phyloP scores from a whole-genome alignment of 2,329 filamentous ascomycete species.

The Colletotrichum sp. region DNA sequence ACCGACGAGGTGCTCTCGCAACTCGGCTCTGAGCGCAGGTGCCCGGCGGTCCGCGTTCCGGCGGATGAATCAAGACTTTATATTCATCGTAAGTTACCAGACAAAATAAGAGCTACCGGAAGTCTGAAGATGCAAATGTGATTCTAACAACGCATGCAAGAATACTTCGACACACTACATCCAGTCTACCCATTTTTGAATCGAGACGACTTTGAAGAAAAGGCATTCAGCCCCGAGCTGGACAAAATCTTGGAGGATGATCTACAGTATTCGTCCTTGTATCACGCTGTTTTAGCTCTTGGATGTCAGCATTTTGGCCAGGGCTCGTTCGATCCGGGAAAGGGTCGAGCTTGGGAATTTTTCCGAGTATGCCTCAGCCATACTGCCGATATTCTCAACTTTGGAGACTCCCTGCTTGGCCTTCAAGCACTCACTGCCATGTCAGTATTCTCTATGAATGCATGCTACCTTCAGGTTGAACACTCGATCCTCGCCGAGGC shows the following conservation, averaged over 20 bases:
- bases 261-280: background rate
- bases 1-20: background rate
- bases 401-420: background rate
- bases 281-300: background rate
- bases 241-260: background rate
- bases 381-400: background rate
- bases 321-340: background rate
- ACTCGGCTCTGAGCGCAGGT: background rate
- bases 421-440: background rate
- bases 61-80: background rate
- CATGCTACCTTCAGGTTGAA: background rate
- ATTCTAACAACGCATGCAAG: accelerated
- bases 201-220: background rate
- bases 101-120: background rate
- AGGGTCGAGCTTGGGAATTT: background rate
- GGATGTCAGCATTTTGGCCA: background rate
- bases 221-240: background rate
- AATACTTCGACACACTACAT: background rate
- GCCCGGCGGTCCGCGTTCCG: background rate
- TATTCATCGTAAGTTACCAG: background rate
- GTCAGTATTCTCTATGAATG: background rate
- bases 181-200: background rate
- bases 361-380: background rate
- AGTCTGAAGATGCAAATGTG: background rate
- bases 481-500: background rate